Percentiles rank a stretch among this genome's conserved stretches.
phyloP scores from a whole-genome alignment of 2,329 filamentous ascomycete genomes.

The Paecilomyces variotii region DNA sequence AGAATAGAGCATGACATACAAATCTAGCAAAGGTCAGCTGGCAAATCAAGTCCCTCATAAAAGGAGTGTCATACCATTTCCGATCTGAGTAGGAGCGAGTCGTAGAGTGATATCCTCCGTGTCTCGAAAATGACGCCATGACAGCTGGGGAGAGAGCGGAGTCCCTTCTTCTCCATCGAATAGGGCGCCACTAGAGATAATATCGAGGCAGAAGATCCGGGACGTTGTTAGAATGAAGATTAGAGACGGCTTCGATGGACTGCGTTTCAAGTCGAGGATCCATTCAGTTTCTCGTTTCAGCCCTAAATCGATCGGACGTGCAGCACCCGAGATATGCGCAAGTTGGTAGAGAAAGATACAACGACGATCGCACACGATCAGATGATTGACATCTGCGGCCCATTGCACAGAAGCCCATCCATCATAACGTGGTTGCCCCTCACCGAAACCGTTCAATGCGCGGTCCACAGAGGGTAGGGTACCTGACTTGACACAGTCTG shows the following conservation, averaged over 20 bases:
- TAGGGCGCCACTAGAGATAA: slow-evolving; percentile 22
- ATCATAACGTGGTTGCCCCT: slow-evolving; percentile 23
- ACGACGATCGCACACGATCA: slow-evolving; percentile 47
- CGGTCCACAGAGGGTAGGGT: slow-evolving; percentile 18
- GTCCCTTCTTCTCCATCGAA: slow-evolving; percentile 10
- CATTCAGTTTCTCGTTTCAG: slow-evolving; percentile 36
- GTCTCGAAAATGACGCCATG: slow-evolving; percentile 49
- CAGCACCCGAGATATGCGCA: slow-evolving; percentile 14
- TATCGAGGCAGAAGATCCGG: slow-evolving; percentile 39
- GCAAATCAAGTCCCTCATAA: slow-evolving; percentile 1
- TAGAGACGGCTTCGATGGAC: slow-evolving; percentile 32
- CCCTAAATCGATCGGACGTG: slow-evolving; percentile 28
- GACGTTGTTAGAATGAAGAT: slow-evolving; percentile 49
- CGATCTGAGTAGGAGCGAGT: slow-evolving; percentile 24
- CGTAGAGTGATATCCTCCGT: slow-evolving; percentile 45
- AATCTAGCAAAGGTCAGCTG: slow-evolving; percentile 19
- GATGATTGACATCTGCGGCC: slow-evolving; percentile 26
- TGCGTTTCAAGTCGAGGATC: slow-evolving; percentile 47
- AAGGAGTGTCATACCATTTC: slow-evolving; percentile 21
- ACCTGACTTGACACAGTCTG: slow-evolving; percentile 21
- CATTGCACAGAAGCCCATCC: slow-evolving; percentile 39
- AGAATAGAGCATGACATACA: slow-evolving; percentile 35
- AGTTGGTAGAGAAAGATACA: slow-evolving; percentile 30
- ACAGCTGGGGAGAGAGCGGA: slow-evolving; percentile 31
- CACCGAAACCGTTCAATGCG: slow-evolving; percentile 7